Evolutionary conservation across 2,329 filamentous ascomycete genomes (phyloP).

Genomic region (Alternaria panax): DNA sequence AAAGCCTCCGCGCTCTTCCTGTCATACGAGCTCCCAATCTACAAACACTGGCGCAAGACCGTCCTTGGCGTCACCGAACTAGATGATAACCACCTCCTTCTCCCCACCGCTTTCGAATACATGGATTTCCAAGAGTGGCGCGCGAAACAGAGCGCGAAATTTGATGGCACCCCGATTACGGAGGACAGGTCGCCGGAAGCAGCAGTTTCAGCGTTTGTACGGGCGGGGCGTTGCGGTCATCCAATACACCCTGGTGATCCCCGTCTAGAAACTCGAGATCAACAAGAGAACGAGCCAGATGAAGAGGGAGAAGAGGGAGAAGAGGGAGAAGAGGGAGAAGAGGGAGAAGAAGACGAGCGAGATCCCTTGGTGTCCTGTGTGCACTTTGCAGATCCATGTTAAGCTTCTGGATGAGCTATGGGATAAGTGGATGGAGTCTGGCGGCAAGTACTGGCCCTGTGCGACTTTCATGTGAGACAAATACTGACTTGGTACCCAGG

Average conservation of each 20-base stretch:
- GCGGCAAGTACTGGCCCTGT: background rate
- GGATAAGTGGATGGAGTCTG: constrained; percentile 9
- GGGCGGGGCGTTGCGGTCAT: constrained; percentile 3
- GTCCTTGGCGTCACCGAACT: background rate
- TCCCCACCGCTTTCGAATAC: constrained; percentile 19
- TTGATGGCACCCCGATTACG: background rate
- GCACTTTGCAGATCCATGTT: constrained; percentile 15
- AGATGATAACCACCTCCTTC: background rate
- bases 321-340: background rate
- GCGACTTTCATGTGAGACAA: no score
- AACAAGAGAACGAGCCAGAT: background rate
- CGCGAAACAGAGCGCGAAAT: background rate
- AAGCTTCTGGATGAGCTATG: constrained; percentile 9
- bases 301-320: background rate
- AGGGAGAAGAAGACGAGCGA: no score
- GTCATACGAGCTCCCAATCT: background rate
- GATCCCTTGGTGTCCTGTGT: constrained; percentile 11
- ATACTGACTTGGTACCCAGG: no score
- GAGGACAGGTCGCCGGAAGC: background rate
- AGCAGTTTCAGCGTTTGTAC: background rate
- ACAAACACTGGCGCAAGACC: constrained; percentile 1
- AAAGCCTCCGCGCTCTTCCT: constrained; percentile 1
- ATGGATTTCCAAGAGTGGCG: constrained; percentile 13
- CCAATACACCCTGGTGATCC: constrained; percentile 13
- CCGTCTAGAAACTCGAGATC: background rate